Base-by-base conservation (phyloP, 2,329 filamentous ascomycete species). In the Xenoacremonium recifei region DNA sequence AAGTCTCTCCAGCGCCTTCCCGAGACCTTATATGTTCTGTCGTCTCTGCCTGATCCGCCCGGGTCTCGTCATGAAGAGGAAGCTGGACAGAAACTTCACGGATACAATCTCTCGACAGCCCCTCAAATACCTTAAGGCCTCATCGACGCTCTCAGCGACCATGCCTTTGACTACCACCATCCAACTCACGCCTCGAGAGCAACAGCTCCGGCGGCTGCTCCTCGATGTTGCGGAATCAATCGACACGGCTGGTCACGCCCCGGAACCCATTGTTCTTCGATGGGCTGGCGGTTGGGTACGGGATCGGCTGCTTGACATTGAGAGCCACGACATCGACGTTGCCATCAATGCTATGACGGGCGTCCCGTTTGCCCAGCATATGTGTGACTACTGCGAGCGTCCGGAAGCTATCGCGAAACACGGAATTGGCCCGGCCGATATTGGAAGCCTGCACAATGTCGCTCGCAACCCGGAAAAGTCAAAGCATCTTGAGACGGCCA, bases 401-500 rank as follows among this genome's bases (percentile, higher is more conserved):
- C 71, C 78, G 0, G 76, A 75, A 4, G 81, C 83, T 45, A 67
- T 78, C 4, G 70, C 77, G 38, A 83, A 81, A 57, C 85, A 91
- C 55, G 68, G 66, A 9, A 73, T 84, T 36, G 62, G 63, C 21
- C 60, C 67, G 15, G 76, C 77, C 39, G 83, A 84, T 42, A 73
- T 93, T 39, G 84, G 86, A 37, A 85, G 80, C 49, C 74, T 96
- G 21, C 86, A 96, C 73, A 95, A 89, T 64, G 92, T 96, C 53
- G 85, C 86, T 39, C 85, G 85, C 43, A 97, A 97, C 62, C 92
- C 91, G 1, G 90, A 96, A 58, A 96, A 96, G 69, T 96, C 90
- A 16, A 97, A 97, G 68, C 89, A 97, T 61, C 78, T 97, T 12
- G 92, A 95, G 66, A 97, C 92, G 0, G 87, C 89, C 36, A 95